These are phyloP conservation scores for Tubosaeta brunneosetosa DNA, from an alignment of 768 basidiomycete species.

Conservation along the genomic window DNA sequence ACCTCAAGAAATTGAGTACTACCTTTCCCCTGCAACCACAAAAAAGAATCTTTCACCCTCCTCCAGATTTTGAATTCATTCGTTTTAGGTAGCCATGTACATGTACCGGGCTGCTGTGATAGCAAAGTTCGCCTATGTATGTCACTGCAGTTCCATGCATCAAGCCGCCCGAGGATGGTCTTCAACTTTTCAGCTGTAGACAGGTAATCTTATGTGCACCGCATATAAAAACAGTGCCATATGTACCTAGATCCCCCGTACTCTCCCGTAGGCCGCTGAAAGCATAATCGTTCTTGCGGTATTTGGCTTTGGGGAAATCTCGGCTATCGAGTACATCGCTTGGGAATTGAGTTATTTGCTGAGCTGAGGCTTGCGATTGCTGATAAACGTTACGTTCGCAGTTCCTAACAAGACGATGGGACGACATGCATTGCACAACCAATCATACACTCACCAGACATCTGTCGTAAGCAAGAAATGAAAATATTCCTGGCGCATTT, in stretches of 20 bases:
- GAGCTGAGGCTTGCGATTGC: not conserved
- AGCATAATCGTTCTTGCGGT: too few relatives aligned
- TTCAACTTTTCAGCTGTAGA: constrained; percentile 3
- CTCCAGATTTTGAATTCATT: constrained; percentile 5
- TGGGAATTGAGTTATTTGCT: too few relatives aligned
- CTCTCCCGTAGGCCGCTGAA: not conserved
- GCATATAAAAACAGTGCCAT: not conserved
- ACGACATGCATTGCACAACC: not conserved
- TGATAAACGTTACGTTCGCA: not conserved
- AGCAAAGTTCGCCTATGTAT: not conserved
- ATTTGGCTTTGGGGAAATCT: not conserved
- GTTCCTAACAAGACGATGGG: constrained; percentile 1
- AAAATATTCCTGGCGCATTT: constrained; percentile 1
- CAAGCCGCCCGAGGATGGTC: not conserved
- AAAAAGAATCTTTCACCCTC: not conserved
- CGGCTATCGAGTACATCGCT: not conserved
- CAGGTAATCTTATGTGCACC: not conserved
- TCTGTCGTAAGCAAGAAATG: constrained; percentile 12
- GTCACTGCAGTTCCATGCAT: constrained; percentile 1
- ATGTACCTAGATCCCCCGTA: not conserved
- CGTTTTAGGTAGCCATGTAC: constrained; percentile 8
- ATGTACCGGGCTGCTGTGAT: constrained; percentile 6
- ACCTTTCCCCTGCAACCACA: constrained; percentile 19
- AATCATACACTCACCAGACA: constrained; percentile 5
- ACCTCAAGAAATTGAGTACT: not conserved